These are phyloP conservation scores for Arthrinium puccinioides DNA, from an alignment of 2,329 filamentous ascomycete species.

Conservation along the genomic window DNA sequence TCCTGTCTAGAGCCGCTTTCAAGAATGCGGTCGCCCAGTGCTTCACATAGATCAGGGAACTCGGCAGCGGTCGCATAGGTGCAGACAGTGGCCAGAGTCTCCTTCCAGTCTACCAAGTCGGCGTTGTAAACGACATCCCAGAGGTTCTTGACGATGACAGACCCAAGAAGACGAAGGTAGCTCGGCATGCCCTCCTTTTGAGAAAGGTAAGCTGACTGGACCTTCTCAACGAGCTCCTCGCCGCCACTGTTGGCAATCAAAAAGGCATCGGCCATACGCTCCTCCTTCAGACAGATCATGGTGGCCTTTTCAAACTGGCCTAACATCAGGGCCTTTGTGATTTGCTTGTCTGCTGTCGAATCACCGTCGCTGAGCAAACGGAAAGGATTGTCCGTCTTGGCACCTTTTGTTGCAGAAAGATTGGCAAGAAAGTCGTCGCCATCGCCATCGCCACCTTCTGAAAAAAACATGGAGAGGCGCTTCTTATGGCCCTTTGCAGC, in stretches of 20 bases:
- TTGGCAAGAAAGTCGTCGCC: slow-evolving; percentile 82
- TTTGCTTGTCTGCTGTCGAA: slow-evolving; percentile 72
- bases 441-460: slow-evolving; percentile 57
- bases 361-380: slow-evolving; percentile 81
- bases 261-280: slow-evolving; percentile 91
- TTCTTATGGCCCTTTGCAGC: slow-evolving; percentile 39
- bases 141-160: slow-evolving; percentile 90
- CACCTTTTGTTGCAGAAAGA: slow-evolving; percentile 79
- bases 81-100: slow-evolving; percentile 91
- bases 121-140: slow-evolving; percentile 99
- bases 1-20: slow-evolving; percentile 76
- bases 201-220: slow-evolving; percentile 83
- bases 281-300: slow-evolving; percentile 79
- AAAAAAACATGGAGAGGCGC: slow-evolving; percentile 73
- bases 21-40: slow-evolving; percentile 82
- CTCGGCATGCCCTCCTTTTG: slow-evolving; percentile 78
- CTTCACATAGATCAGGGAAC: slow-evolving; percentile 92
- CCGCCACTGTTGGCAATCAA: slow-evolving; percentile 97
- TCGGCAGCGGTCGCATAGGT: slow-evolving; percentile 88
- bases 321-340: slow-evolving; percentile 82
- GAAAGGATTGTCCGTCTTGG: slow-evolving; percentile 92
- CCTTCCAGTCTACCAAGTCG: slow-evolving; percentile 89
- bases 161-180: slow-evolving; percentile 83
- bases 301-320: slow-evolving; percentile 88
- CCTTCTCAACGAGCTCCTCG: slow-evolving; percentile 88